Evolutionary conservation across 1,284 basidiomycete species (phyloP), one percentile per base, ranked within the genome.

Genomic region (Rhodotorula sp.): DNA sequence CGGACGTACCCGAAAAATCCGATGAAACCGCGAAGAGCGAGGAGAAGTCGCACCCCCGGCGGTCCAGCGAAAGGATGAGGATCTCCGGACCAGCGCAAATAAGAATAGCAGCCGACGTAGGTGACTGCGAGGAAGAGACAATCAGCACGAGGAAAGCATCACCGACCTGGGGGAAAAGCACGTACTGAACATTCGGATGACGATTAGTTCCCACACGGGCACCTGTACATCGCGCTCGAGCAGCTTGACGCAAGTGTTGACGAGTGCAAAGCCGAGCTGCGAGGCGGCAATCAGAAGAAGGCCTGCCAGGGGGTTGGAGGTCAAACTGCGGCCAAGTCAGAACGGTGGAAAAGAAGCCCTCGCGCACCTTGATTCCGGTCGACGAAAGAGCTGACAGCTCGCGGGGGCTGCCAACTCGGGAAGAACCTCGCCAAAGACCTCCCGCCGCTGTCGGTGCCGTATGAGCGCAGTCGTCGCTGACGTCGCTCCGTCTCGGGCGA

Each of bases 1-100:
- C 74, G 20, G 75, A 44, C 17, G 6, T 7, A 24, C 66, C 69
- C 80, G 60, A 80, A 77, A 70, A 81, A 77, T 1, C 77, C 77
- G 20, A 77, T 66, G 63, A 76, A 65, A 10, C 77, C 77, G 15
- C 77, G 74, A 3, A 72, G 29, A 12, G 65, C 65, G 1, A 78
- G 70, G 17, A 74, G 63, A 0, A 62, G 29, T 3, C 77, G 62
- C 0, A 78, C 70, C 5, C 71, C 75, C 6, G 76, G 76, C 5
- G 77, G 77, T 1, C 77, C 76, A 26, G 75, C 59, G 30, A 74
- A 66, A 0, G 77, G 75, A 60, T 77, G 44, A 1, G 68, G 67
- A 22, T 72, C 72, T 18, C 62, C 60, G 17, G 62, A 56, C 33
- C 54, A 60, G 6, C 55, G 48, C 26, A 76, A 66, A 30, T 65